Percentiles rank a stretch among this genome's conserved stretches.
phyloP scores from a whole-genome alignment of 1,139 yeast species.

The Yamadazyma epiphylla region DNA sequence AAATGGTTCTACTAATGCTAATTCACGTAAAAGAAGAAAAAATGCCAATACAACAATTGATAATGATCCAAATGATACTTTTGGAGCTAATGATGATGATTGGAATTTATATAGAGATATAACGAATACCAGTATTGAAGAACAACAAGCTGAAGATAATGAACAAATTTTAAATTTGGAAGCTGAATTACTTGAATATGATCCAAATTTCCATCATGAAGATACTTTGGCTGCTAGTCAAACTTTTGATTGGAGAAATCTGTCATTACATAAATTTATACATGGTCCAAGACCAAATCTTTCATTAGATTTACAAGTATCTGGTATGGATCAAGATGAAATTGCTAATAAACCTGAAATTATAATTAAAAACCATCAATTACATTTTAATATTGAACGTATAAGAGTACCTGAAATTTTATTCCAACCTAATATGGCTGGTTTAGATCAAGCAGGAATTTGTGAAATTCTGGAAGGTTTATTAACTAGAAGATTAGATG shows the following conservation, averaged over 20 bases:
- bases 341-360: constrained; percentile 43
- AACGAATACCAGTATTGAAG: constrained; percentile 67
- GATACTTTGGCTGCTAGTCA: constrained; percentile 78
- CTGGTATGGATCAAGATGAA: constrained; percentile 42
- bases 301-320: constrained; percentile 39
- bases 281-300: constrained; percentile 80
- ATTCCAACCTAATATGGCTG: constrained; percentile 94
- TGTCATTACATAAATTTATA: constrained; percentile 74
- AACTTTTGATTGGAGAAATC: constrained; percentile 76
- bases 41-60: constrained; percentile 64
- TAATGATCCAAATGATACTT: constrained; percentile 89
- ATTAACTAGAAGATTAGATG: constrained; percentile 55
- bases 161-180: constrained; percentile 62
- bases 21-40: constrained; percentile 48
- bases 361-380: constrained; percentile 59
- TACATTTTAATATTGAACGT: constrained; percentile 86
- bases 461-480: constrained; percentile 72
- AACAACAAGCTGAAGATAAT: constrained; percentile 69
- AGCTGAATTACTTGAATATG: constrained; percentile 70
- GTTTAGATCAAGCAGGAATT: constrained; percentile 92
- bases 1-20: constrained; percentile 35
- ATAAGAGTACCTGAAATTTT: constrained; percentile 88
- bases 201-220: constrained; percentile 80
- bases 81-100: constrained; percentile 95
- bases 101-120: constrained; percentile 91